Conservation (phyloP, 345 rosid genomes). For the Salix suchowensis region DNA sequence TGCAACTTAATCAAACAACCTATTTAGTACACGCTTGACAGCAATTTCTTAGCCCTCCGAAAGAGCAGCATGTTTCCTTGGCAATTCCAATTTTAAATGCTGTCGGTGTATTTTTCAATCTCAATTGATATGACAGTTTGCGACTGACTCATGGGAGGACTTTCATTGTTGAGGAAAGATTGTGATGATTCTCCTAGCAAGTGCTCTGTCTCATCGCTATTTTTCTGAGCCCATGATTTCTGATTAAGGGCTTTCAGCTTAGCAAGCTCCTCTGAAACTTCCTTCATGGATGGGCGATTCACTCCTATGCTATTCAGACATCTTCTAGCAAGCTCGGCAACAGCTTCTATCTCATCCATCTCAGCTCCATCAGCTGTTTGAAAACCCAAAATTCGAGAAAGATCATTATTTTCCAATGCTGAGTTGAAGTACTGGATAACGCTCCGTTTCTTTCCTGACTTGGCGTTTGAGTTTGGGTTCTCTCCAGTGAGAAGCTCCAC, state of each 20-base stretch:
- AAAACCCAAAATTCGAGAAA: not conserved
- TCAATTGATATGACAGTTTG: not conserved
- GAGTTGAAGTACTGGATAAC: constrained; percentile 13
- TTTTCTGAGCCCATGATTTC: not conserved
- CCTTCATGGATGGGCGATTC: not conserved
- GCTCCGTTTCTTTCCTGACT: not conserved
- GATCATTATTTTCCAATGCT: not conserved
- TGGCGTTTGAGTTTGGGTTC: not conserved
- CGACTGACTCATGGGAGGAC: not conserved
- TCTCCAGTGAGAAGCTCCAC: constrained; percentile 29
- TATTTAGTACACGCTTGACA: no score
- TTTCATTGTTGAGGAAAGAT: not conserved
- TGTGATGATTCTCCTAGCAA: not conserved
- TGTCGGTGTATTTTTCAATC: not conserved
- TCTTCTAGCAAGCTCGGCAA: not conserved
- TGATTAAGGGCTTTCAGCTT: not conserved
- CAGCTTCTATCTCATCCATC: not conserved
- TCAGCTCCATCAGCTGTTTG: not conserved
- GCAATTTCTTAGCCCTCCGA: no score
- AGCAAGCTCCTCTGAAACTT: not conserved
- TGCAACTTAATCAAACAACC: no score
- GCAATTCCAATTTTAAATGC: not conserved
- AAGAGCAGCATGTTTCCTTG: no score
- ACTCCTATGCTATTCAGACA: not conserved
- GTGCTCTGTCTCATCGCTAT: not conserved